A percentile compares a stretch with the other conserved stretches of the same genome.
Evolutionary conservation across 2,329 filamentous ascomycete species (phyloP).

Genomic region (Aspergillus udagawae): DNA sequence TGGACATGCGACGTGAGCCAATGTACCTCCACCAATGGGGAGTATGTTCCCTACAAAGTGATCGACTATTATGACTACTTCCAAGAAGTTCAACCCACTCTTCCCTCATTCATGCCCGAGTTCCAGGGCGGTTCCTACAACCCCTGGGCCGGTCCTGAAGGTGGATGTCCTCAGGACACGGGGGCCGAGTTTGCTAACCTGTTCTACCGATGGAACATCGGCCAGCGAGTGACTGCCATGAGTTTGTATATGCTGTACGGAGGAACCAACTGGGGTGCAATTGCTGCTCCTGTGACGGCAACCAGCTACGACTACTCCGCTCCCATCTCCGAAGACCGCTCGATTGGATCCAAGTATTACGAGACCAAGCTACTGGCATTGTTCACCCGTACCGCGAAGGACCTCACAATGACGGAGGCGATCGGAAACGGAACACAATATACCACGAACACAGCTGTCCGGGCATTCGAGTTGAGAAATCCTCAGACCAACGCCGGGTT

Average conservation of each 20-base stretch:
- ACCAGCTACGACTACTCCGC: constrained; percentile 63
- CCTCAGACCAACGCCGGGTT: constrained; percentile 55
- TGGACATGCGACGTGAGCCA: constrained; percentile 62
- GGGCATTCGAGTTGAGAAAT: constrained; percentile 56
- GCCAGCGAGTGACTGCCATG: constrained; percentile 56
- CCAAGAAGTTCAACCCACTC: constrained; percentile 37
- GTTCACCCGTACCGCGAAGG: constrained; percentile 56
- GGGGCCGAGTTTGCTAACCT: constrained; percentile 59
- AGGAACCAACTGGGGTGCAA: constrained; percentile 61
- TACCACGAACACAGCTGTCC: constrained; percentile 50
- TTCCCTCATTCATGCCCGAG: constrained; percentile 54
- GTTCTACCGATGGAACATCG: constrained; percentile 61
- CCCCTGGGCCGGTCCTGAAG: constrained; percentile 59
- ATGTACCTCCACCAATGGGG: constrained; percentile 57
- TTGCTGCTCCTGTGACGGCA: constrained; percentile 55
- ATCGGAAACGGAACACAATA: constrained; percentile 47
- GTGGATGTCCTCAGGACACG: constrained; percentile 52
- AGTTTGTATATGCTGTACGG: constrained; percentile 64
- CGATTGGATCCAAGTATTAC: constrained; percentile 57
- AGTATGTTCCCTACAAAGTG: constrained; percentile 53
- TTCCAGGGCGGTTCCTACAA: constrained; percentile 60
- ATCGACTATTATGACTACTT: constrained; percentile 48
- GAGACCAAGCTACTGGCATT: constrained; percentile 60
- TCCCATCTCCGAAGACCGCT: constrained; percentile 57
- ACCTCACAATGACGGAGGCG: constrained; percentile 54